These are phyloP conservation scores for Coemansia sp. DNA, from an alignment of 371 early-diverging fungal genomes.

Conservation along the genomic window DNA sequence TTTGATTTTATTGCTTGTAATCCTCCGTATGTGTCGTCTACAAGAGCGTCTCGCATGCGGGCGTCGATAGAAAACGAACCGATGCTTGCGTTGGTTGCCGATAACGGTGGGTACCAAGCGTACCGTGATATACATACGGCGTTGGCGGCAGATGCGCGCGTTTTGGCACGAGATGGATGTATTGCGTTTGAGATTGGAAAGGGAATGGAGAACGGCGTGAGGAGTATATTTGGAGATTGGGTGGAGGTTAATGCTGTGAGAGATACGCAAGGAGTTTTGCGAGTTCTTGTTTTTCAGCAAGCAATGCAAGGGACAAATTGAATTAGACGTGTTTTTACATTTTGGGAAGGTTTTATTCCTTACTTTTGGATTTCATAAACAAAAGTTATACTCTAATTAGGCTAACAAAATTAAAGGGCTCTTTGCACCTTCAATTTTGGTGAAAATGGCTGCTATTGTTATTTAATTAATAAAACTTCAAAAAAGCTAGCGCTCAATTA, in stretches of 20 bases:
- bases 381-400: too few species aligned
- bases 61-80: conserved; percentile 63
- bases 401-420: too few species aligned
- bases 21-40: conserved; percentile 67
- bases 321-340: too few species aligned
- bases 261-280: conserved; percentile 61
- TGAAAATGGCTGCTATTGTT: too few species aligned
- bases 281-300: conserved; percentile 59
- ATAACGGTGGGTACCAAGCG: conserved; percentile 64
- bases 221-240: conserved; percentile 58
- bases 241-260: conserved; percentile 50
- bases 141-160: conserved; percentile 20
- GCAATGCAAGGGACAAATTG: too few species aligned
- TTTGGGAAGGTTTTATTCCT: too few species aligned
- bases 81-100: conserved; percentile 62
- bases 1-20: conserved; percentile 74
- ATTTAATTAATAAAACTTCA: too few species aligned
- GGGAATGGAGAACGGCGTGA: conserved; percentile 62
- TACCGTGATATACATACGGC: conserved; percentile 58
- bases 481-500: too few species aligned
- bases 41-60: conserved; percentile 45
- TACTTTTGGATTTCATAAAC: too few species aligned
- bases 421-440: too few species aligned
- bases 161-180: conserved; percentile 51
- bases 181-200: conserved; percentile 69